Evolutionary conservation across 2,329 filamentous ascomycete genomes (phyloP), one percentile per base, ranked within the genome.

Genomic region (Colletotrichum gigasporum): DNA sequence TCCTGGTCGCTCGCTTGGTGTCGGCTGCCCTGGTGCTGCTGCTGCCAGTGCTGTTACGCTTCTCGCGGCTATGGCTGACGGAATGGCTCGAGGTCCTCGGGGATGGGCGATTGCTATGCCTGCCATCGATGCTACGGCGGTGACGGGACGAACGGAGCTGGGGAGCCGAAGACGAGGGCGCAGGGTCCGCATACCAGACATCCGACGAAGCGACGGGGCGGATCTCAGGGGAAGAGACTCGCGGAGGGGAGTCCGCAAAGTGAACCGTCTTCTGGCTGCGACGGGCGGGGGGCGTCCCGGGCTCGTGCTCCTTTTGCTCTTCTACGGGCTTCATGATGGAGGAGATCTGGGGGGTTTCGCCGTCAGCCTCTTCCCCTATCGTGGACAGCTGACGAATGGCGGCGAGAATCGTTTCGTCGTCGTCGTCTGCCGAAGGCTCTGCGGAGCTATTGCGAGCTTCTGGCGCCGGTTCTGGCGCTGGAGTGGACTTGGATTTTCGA

Each of bases 251-350:
- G 22, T 65, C 62, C 9, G 62, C 62, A 18, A 65, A 65, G 42
- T 65, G 62, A 22, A 65, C 62, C 48, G 62, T 65, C 42, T 65
- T 65, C 37, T 62, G 62, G 32, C 62, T 65, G 16, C 62, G 62
- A 26, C 62, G 62, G 18, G 53, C 53, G 18, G 30, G 45, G 8
- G 62, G 62, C 26, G 62, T 65, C 7, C 34, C 56, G 18, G 42
- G 42, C 34, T 9, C 37, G 35, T 39, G 24, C 24, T 50, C 56
- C n/a, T 12, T 32, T 3, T 10, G 20, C 16, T 34, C 18, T 18
- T 42, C 47, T n/a, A 16, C 35, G 5, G 30, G 18, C 26, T 18
- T 44, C 22, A n/a, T 30, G 4, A n/a, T 26, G 11, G 55, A 37
- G 7, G 28, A 32, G 10, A 8, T 28, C 11, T 16, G 18, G 22